Percentiles rank a stretch among this genome's conserved stretches.
These are phyloP conservation scores for Metschnikowia koreensis DNA, from an alignment of 805 yeast species.

Conservation along the genomic window DNA sequence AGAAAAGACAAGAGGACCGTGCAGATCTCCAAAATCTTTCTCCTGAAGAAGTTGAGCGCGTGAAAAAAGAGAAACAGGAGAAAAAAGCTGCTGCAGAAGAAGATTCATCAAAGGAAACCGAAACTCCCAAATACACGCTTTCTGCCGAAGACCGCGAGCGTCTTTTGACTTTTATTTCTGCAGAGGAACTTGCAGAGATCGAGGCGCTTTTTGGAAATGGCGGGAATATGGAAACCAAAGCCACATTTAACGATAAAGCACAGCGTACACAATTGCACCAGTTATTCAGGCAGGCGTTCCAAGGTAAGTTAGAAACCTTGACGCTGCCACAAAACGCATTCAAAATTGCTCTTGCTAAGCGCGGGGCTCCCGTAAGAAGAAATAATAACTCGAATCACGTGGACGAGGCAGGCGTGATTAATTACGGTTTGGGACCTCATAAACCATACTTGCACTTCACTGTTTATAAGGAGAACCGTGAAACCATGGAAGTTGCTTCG, in stretches of 20 bases:
- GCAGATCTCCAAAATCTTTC: slow-evolving; percentile 32
- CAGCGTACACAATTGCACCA: slow-evolving; percentile 79
- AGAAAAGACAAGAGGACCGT: slow-evolving; percentile 40
- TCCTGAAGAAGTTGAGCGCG: slow-evolving; percentile 32
- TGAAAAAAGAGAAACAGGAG: slow-evolving; percentile 25
- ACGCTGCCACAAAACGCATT: slow-evolving; percentile 71
- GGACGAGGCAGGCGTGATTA: slow-evolving; percentile 52
- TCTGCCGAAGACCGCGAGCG: slow-evolving; percentile 45
- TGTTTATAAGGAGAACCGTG: slow-evolving; percentile 90
- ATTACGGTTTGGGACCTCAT: slow-evolving; percentile 72
- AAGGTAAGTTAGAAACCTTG: slow-evolving; percentile 71
- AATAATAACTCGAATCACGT: slow-evolving; percentile 38
- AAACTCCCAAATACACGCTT: slow-evolving; percentile 39
- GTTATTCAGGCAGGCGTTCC: slow-evolving; percentile 68
- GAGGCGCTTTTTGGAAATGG: slow-evolving; percentile 55
- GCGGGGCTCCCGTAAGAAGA: slow-evolving; percentile 34
- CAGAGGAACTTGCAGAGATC: slow-evolving; percentile 55
- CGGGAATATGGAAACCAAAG: slow-evolving; percentile 54
- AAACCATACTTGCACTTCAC: slow-evolving; percentile 72
- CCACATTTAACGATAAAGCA: slow-evolving; percentile 62
- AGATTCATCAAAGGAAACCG: background rate
- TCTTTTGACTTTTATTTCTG: slow-evolving; percentile 57
- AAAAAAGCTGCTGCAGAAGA: slow-evolving; percentile 10
- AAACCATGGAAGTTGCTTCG: slow-evolving; percentile 92
- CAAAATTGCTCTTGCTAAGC: slow-evolving; percentile 54